phyloP scores from a whole-genome alignment of 495 filamentous ascomycete species.

The Trichoderma parareesei region DNA sequence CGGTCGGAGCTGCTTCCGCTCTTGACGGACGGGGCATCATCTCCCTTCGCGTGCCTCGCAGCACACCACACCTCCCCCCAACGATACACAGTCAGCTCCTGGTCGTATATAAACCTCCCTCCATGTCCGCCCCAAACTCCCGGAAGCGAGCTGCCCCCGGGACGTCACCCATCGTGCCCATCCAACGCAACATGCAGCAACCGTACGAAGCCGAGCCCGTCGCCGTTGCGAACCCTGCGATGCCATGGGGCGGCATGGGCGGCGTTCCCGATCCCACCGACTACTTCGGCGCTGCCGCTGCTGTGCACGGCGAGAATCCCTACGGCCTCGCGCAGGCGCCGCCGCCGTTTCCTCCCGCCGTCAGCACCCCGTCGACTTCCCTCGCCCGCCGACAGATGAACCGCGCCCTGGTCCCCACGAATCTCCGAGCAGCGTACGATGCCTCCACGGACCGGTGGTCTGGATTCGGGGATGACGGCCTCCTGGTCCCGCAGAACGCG shows the following conservation, averaged over 20 bases:
- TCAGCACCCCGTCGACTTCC: constrained; percentile 48
- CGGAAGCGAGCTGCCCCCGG: constrained; percentile 73
- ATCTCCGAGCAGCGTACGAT: constrained; percentile 33
- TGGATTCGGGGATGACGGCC: constrained; percentile 39
- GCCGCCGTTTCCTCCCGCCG: constrained; percentile 29
- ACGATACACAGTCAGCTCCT: background rate
- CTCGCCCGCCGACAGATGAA: constrained; percentile 57
- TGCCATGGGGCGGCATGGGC: constrained; percentile 29
- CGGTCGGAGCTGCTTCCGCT: background rate
- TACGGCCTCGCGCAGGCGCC: constrained; percentile 40
- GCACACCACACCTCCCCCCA: background rate
- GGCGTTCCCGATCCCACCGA: constrained; percentile 17
- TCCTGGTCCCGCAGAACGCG: constrained; percentile 26
- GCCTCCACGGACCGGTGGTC: constrained; percentile 38
- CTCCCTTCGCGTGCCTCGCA: background rate
- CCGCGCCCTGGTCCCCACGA: constrained; percentile 49
- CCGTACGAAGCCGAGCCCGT: constrained; percentile 25
- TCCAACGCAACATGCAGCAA: constrained; percentile 38
- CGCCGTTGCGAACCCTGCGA: constrained; percentile 28
- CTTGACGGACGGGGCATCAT: background rate
- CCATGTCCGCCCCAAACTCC: constrained; percentile 44
- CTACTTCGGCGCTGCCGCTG: constrained; percentile 26
- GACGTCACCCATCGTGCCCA: constrained; percentile 48
- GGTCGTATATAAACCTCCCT: constrained; percentile 23
- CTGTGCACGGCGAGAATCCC: constrained; percentile 24